These are phyloP conservation scores for Lunularia cruciata DNA, from an alignment of 225 moss, liverwort and hornwort species.

Conservation along the genomic window DNA sequence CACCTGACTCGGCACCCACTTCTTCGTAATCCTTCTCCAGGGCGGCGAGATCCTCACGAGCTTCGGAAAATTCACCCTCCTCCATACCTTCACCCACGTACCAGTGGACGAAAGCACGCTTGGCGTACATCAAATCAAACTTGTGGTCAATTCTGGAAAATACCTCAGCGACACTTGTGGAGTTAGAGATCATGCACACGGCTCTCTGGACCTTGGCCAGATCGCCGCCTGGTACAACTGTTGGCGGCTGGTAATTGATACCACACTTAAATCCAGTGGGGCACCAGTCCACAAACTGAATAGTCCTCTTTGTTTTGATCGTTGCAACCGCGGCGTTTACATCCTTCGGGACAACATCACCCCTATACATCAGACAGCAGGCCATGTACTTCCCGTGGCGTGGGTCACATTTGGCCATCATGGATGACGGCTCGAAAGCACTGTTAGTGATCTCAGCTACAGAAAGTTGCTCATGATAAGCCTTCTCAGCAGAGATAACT, in stretches of 20 bases:
- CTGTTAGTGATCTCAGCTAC: constrained; percentile 32
- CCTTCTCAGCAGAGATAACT: constrained; percentile 38
- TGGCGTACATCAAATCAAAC: constrained; percentile 42
- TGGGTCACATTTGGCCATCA: constrained; percentile 42
- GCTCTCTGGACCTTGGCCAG: constrained; percentile 36
- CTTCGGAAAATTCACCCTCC: constrained; percentile 50
- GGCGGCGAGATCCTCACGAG: constrained; percentile 44
- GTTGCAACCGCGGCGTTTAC: constrained; percentile 35
- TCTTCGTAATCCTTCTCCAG: constrained; percentile 48
- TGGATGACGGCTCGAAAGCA: constrained; percentile 31
- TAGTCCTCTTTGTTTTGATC: constrained; percentile 36
- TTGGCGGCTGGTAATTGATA: constrained; percentile 39
- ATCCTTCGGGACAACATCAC: constrained; percentile 39
- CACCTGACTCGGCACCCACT: constrained; percentile 42
- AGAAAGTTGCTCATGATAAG: constrained; percentile 38
- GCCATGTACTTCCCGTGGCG: constrained; percentile 42
- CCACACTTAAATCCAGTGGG: constrained; percentile 37
- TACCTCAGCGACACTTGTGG: constrained; percentile 33
- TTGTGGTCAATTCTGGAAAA: constrained; percentile 39
- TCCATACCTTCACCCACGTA: constrained; percentile 53
- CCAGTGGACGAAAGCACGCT: constrained; percentile 49
- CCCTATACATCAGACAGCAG: constrained; percentile 38
- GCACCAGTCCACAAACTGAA: constrained; percentile 41
- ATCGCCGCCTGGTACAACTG: constrained; percentile 33
- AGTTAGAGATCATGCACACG: constrained; percentile 37